Evolutionary conservation across 139 green algal genomes (phyloP).

Genomic region (Closterium sp.): DNA sequence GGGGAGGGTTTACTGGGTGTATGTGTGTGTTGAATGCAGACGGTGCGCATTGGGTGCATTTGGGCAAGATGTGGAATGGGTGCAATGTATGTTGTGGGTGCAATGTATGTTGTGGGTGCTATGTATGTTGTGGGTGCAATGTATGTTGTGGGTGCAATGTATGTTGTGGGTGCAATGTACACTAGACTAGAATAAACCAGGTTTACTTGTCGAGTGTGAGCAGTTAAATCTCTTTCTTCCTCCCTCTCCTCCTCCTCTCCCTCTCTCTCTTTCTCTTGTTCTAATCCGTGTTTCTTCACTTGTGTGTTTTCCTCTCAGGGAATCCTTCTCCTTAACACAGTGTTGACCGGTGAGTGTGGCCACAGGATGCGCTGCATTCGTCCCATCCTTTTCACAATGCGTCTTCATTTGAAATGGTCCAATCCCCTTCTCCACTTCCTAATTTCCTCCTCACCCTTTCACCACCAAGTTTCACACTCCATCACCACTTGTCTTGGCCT

Average conservation of each 20-base stretch:
- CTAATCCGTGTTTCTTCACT: neutral
- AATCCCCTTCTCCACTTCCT: neutral
- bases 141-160: neutral
- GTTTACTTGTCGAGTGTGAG: neutral
- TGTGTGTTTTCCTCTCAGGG: conserved; percentile 49
- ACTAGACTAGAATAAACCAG: neutral
- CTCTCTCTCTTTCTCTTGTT: neutral
- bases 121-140: neutral
- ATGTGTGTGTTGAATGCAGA: too few relatives aligned
- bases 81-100: too few relatives aligned
- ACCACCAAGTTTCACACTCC: neutral
- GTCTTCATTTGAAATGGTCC: neutral
- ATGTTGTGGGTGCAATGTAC: too few relatives aligned
- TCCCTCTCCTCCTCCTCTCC: neutral
- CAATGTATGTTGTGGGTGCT: neutral
- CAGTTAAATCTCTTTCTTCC: neutral
- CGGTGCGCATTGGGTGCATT: too few relatives aligned
- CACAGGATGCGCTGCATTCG: neutral
- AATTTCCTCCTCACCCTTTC: neutral
- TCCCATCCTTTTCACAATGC: neutral
- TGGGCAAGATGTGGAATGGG: too few relatives aligned
- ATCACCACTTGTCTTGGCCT: neutral
- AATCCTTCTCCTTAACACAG: conserved; percentile 92
- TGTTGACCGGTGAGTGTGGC: conserved; percentile 74
- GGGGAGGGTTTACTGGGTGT: too few relatives aligned